Percentiles rank a stretch among this genome's conserved stretches.
Conservation (phyloP, 208 protist genomes). For the Vickermania ingenoplastis region DNA sequence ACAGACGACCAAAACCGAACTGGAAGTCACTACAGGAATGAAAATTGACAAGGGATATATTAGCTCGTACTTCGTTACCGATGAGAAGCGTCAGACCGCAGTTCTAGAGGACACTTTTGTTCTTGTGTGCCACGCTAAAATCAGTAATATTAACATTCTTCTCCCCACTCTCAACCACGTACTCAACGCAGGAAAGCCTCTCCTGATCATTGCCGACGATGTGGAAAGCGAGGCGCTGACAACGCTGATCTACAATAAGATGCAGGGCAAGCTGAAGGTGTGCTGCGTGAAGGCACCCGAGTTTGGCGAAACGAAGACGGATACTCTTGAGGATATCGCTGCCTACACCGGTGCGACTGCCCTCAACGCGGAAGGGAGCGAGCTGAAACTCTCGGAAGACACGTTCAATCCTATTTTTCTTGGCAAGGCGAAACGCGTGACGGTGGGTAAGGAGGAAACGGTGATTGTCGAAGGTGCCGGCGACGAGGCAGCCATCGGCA, state of each 20-base stretch:
- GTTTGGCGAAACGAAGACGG: constrained; percentile 98
- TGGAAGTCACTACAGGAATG: constrained; percentile 98
- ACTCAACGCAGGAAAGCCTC: constrained; percentile 65
- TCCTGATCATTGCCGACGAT: constrained; percentile 99
- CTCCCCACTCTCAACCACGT: constrained; percentile 90
- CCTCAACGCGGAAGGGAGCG: constrained; percentile 89
- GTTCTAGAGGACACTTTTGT: constrained; percentile 95
- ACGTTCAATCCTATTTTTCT: constrained; percentile 69
- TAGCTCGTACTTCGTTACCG: constrained; percentile 98
- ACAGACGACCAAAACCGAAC: constrained; percentile 96
- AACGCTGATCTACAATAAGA: constrained; percentile 83
- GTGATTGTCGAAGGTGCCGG: constrained; percentile 96
- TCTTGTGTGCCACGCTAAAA: constrained; percentile 95
- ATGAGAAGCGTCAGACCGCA: constrained; percentile 93
- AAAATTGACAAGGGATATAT: constrained; percentile 97
- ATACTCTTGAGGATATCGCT: constrained; percentile 97
- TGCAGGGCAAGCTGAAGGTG: constrained; percentile 83
- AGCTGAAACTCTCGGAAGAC: constrained; percentile 73
- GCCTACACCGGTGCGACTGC: constrained; percentile 94
- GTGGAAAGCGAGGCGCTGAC: constrained; percentile 96
- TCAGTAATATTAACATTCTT: constrained; percentile 83
- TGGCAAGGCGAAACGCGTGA: constrained; percentile 77
- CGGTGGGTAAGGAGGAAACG: constrained; percentile 95
- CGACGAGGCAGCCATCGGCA: constrained; percentile 78
- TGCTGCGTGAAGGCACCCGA: constrained; percentile 96